Evolutionary conservation across 345 rosid genomes (phyloP), one percentile per base, ranked within the genome.

Genomic region (Triadica sebifera): DNA sequence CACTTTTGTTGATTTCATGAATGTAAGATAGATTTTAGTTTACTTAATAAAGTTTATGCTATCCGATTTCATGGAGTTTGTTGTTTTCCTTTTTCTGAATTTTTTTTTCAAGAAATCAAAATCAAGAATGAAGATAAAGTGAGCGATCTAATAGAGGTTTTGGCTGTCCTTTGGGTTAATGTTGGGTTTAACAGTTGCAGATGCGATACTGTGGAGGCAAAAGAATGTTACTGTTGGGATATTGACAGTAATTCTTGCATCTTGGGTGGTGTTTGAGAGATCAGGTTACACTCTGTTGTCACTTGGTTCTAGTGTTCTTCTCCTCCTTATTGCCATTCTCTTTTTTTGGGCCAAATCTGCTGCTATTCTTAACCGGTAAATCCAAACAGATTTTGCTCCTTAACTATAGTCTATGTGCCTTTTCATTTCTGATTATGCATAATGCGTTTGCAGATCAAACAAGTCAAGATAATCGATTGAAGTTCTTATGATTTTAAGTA

Each of bases 301-400:
- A 47, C 95, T 96, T 71, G 74, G 85, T 81, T 90, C 97, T 47
- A 90, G 92, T 78, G 98, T 96, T 80, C 87, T 93, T 25, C 91
- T 93, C 67, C 96, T 96, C 72, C 94, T 96, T 65, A 59, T 83
- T 71, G 79, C 81, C 78, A 88, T 91, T 82, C 89, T 96, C 61
- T 93, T 96, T 70, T 80, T 93, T 53, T 96, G 97, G 99, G 92
- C 97, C 82, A 96, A 93, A 91, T 90, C 97, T 75, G 99, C 99
- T 17, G 86, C 97, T 49, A 81, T 90, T 81, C 96, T 96, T 73
- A 93, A 90, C 80, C 75, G 98, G 98, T 92, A 85, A 74, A 46
- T 70, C 7, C 63, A 60, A 29, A 74, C 25, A 57, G 50, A 37
- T 56, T 61, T 55, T 67, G 56, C 51, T 67, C 34, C 49, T 55